phyloP scores from a whole-genome alignment of 1,284 basidiomycete species.

The Cutaneotrichosporon daszewskae region DNA sequence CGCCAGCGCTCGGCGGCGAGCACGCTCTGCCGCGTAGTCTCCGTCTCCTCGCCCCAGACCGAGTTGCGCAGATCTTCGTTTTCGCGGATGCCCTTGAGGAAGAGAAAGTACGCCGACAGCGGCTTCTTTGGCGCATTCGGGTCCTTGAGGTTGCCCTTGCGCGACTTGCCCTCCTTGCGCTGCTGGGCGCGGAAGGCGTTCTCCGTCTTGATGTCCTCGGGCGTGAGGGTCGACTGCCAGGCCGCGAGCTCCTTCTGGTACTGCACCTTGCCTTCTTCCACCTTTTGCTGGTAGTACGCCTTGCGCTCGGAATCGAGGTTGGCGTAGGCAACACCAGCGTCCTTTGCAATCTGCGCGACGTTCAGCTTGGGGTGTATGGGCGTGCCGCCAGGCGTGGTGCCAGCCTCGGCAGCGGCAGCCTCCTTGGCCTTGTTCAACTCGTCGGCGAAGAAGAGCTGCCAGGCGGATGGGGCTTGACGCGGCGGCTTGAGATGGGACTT shows the following conservation, averaged over 20 bases:
- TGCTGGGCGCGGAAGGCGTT: conserved; percentile 86
- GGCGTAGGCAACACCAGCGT: conserved; percentile 86
- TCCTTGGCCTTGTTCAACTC: conserved; percentile 87
- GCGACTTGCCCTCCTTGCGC: conserved; percentile 85
- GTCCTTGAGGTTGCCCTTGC: conserved; percentile 92
- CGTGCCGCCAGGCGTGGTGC: conserved; percentile 57
- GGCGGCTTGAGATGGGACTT: conserved; percentile 68
- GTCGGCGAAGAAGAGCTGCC: conserved; percentile 96
- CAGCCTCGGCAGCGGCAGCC: conserved; percentile 48
- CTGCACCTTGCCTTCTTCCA: conserved; percentile 73
- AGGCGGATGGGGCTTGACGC: conserved; percentile 87
- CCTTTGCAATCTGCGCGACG: conserved; percentile 91
- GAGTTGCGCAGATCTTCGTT: conserved; percentile 61
- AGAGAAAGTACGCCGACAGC: conserved; percentile 90
- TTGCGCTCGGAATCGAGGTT: conserved; percentile 71
- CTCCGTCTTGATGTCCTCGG: conserved; percentile 90
- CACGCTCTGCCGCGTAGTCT: conserved; percentile 91
- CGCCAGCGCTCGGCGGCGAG: conserved; percentile 89
- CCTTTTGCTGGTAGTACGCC: conserved; percentile 76
- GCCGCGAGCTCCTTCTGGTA: conserved; percentile 70
- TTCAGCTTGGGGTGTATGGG: conserved; percentile 66
- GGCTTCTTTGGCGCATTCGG: conserved; percentile 96
- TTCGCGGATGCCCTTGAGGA: conserved; percentile 79
- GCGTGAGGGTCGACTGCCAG: conserved; percentile 85
- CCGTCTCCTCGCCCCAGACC: conserved; percentile 86